Conservation (phyloP, 2,329 filamentous ascomycete genomes). For the Plenodomus lindquistii region DNA sequence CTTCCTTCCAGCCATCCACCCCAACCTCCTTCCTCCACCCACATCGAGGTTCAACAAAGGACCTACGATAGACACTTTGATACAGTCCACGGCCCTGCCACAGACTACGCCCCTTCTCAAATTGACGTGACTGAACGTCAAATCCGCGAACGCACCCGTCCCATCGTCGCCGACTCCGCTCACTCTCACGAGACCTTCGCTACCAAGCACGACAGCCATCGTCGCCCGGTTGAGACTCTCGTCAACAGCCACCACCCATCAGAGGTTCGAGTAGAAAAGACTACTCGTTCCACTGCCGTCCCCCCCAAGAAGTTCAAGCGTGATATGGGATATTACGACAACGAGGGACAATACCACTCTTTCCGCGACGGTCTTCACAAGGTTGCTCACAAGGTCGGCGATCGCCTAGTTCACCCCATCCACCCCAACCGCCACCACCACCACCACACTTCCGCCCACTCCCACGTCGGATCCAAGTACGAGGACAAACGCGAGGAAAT, state of each 20-base stretch:
- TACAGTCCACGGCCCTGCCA: conserved; percentile 53
- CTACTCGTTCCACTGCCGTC: conserved; percentile 58
- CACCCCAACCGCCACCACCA: conserved; percentile 59
- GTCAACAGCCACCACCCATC: conserved; percentile 46
- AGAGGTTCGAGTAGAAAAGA: conserved; percentile 56
- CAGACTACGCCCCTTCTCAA: conserved; percentile 61
- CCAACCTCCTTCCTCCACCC: conserved; percentile 62
- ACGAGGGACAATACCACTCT: conserved; percentile 75
- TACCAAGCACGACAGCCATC: conserved; percentile 46
- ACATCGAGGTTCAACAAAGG: conserved; percentile 66
- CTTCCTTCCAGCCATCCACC: conserved; percentile 58
- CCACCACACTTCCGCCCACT: conserved; percentile 39
- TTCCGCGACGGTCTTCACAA: conserved; percentile 72
- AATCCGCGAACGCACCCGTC: conserved; percentile 66
- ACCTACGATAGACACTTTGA: conserved; percentile 53
- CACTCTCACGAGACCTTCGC: conserved; percentile 47
- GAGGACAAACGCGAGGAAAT: conserved; percentile 50
- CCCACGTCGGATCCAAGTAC: conserved; percentile 40
- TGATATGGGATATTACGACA: conserved; percentile 82
- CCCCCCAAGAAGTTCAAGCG: conserved; percentile 53
- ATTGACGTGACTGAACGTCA: conserved; percentile 63
- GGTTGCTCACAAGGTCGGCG: conserved; percentile 56
- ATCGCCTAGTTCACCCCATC: conserved; percentile 67
- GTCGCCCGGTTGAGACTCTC: conserved; percentile 38
- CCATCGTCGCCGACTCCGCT: conserved; percentile 54